phyloP scores from a whole-genome alignment of 371 early-diverging fungal genomes.

The Mucor plumbeus region DNA sequence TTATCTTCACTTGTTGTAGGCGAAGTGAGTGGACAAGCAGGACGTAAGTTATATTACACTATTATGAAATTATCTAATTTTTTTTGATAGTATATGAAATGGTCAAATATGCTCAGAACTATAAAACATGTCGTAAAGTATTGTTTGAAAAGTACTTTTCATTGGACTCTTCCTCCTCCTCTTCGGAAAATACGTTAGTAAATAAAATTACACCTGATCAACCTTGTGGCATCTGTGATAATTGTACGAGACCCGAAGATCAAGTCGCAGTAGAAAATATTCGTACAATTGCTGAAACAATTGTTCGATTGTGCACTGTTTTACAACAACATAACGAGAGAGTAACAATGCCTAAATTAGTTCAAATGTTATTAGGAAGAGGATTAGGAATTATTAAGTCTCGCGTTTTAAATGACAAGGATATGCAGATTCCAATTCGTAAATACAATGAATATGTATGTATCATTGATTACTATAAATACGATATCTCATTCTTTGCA shows the following conservation, averaged over 20 bases:
- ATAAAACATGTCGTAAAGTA: slow-evolving; percentile 68
- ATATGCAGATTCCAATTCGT: slow-evolving; percentile 39
- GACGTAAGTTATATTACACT: slow-evolving; percentile 40
- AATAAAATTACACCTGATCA: slow-evolving; percentile 43
- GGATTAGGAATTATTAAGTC: slow-evolving; percentile 45
- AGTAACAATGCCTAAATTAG: slow-evolving; percentile 59
- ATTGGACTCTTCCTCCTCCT: slow-evolving; percentile 32
- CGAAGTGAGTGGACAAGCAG: slow-evolving; percentile 64
- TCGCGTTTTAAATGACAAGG: slow-evolving; percentile 33
- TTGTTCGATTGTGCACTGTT: slow-evolving; percentile 51
- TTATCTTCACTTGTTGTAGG: slow-evolving; percentile 68
- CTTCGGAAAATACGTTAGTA: slow-evolving; percentile 28
- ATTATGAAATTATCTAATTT: not conserved
- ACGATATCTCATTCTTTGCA: not conserved
- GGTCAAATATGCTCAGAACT: slow-evolving; percentile 70
- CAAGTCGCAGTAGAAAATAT: slow-evolving; percentile 41
- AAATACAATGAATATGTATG: slow-evolving; percentile 36
- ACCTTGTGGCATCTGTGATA: slow-evolving; percentile 61
- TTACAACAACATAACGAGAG: slow-evolving; percentile 44
- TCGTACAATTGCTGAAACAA: slow-evolving; percentile 36
- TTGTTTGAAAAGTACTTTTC: slow-evolving; percentile 69
- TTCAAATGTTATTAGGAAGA: slow-evolving; percentile 52
- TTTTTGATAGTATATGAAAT: slow-evolving; percentile 58
- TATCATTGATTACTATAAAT: not conserved
- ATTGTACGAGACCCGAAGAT: slow-evolving; percentile 39